These are phyloP conservation scores for Entomophthora muscae DNA, from an alignment of 371 early-diverging fungal species.

Conservation along the genomic window DNA sequence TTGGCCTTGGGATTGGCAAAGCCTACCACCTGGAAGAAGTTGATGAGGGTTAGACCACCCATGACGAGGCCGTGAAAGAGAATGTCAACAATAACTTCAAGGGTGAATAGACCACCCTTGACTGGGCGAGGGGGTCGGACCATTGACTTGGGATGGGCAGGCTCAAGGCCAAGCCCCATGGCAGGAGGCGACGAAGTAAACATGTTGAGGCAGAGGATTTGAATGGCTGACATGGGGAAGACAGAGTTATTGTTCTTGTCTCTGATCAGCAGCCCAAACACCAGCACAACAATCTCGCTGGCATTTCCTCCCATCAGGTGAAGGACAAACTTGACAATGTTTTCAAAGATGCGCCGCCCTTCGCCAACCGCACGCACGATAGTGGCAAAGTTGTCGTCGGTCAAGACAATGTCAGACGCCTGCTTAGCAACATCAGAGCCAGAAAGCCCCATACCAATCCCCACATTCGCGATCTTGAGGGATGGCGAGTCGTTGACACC, in stretches of 20 bases:
- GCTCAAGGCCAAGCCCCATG: constrained; percentile 70
- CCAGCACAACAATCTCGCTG: constrained; percentile 29
- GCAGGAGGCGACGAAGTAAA: constrained; percentile 63
- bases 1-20: constrained; percentile 10
- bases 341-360: constrained; percentile 75
- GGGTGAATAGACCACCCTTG: constrained; percentile 43
- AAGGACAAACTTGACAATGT: constrained; percentile 81
- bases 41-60: constrained; percentile 37
- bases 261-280: constrained; percentile 47
- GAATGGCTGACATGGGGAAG: constrained; percentile 57
- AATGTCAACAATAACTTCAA: constrained; percentile 45
- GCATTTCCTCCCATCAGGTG: constrained; percentile 44
- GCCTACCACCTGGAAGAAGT: constrained; percentile 46
- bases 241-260: constrained; percentile 36
- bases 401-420: constrained; percentile 76
- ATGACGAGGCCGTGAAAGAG: constrained; percentile 51
- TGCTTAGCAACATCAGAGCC: constrained; percentile 87
- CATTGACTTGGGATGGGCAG: constrained; percentile 61
- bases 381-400: constrained; percentile 74
- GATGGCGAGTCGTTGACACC: constrained; percentile 87
- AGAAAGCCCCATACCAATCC: constrained; percentile 80
- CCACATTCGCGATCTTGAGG: constrained; percentile 78
- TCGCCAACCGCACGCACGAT: constrained; percentile 67
- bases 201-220: constrained; percentile 82
- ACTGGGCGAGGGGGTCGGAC: constrained; percentile 52